Evolutionary conservation across 176 grass and related monocot genomes (phyloP), one percentile per base, ranked within the genome.

Genomic region (maize (Zea mays)): DNA sequence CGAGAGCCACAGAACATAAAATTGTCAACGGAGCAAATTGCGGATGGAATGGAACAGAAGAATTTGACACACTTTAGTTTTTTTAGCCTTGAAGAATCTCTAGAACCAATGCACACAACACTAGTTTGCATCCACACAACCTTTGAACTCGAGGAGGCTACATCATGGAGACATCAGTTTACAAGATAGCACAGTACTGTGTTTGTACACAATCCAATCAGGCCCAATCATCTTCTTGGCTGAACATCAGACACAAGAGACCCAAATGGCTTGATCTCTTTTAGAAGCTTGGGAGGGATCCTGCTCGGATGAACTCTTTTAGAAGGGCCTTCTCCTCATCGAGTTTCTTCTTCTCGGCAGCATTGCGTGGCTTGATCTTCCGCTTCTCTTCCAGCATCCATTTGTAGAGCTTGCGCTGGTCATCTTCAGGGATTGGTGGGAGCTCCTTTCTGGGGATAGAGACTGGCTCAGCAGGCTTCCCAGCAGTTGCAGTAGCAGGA

Each of bases 351-450:
- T 76, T 98, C 81, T 94, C 96, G 0, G 70, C 87, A 2, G 85
- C 74, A 69, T 85, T 75, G 10, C 44, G 60, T 5, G 87, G 84
- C 75, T 87, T 92, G 43, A 92, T 65, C 74, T 98, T 98, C 43
- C 96, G 84, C 80, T 95, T 98, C 87, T 98, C 96, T 46, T 98
- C 89, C 74, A 98, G 77, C 79, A 98, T 95, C 96, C 96, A 98
- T 54, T 83, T 88, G 81, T 86, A 94, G 46, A 95, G 83, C 36
- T 85, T 61, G 54, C 84, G 89, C 69, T 98, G 87, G 58, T 98
- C 87, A 4, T 98, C 89, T 77, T 91, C 54, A 0, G 89, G 42
- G 63, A 98, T 87, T 56, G 96, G 89, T 42, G 89, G 87, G 48
- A 90, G 83, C 74, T 72, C 79, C 78, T 85, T 92, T 41, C 40